These are phyloP conservation scores for Wickerhamomyces chambardii DNA, from an alignment of 805 yeast genomes.

Conservation along the genomic window DNA sequence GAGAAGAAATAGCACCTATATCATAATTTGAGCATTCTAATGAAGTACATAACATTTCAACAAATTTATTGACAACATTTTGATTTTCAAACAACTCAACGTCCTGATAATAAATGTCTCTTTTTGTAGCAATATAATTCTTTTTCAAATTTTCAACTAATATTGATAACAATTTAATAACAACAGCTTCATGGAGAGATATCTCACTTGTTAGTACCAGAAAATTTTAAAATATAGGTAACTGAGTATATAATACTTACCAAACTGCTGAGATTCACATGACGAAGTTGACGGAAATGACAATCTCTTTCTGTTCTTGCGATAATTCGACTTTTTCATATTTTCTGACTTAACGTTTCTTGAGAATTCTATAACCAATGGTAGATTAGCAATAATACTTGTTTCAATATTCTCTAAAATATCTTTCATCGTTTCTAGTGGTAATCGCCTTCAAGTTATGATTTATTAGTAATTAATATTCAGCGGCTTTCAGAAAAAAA, in stretches of 20 bases:
- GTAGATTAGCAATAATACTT: background rate
- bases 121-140: conserved; percentile 21
- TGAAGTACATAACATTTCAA: conserved; percentile 28
- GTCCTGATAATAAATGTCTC: conserved; percentile 60
- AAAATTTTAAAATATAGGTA: no score
- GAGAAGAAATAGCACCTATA: conserved; percentile 46
- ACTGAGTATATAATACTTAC: background rate
- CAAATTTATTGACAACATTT: conserved; percentile 26
- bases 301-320: conserved; percentile 1
- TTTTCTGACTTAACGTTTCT: background rate
- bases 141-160: conserved; percentile 10
- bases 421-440: conserved; percentile 2
- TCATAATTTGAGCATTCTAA: conserved; percentile 28
- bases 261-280: conserved; percentile 4
- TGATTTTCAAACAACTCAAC: conserved; percentile 44
- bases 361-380: background rate
- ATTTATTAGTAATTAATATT: no score
- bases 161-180: conserved; percentile 5
- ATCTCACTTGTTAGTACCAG: background rate
- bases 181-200: conserved; percentile 2
- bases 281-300: conserved; percentile 8
- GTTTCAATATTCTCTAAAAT: conserved; percentile 1
- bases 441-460: conserved; percentile 2
- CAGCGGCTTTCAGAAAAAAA: no score
- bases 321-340: no score